These are phyloP conservation scores for Psidium guajava DNA, from an alignment of 345 rosid genomes.

Conservation along the genomic window DNA sequence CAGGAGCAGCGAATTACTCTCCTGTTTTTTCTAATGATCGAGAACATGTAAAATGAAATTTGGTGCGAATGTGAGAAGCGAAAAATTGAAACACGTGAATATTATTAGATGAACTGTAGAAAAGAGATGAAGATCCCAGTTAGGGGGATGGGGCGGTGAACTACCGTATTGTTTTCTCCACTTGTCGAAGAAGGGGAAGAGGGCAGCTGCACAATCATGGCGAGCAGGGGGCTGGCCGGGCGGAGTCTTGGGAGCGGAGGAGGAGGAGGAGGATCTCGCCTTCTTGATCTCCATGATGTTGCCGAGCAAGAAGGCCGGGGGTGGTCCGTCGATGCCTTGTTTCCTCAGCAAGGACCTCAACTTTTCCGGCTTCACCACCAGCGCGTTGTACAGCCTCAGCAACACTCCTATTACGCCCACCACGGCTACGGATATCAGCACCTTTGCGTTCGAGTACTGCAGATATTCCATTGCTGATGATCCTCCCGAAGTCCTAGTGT, in stretches of 20 bases:
- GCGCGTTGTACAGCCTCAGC: conserved; percentile 5
- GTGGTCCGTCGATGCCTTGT: conserved; percentile 35
- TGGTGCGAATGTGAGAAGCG: neutral
- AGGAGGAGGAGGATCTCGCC: neutral
- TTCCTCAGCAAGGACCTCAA: conserved; percentile 16
- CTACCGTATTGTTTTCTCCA: conserved; percentile 32
- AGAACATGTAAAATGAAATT: neutral
- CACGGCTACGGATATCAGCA: neutral
- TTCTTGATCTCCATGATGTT: conserved; percentile 29
- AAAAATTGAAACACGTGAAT: neutral
- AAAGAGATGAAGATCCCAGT: neutral
- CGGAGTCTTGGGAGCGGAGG: neutral
- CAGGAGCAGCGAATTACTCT: neutral
- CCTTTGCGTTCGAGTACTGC: neutral
- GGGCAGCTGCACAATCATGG: conserved; percentile 19
- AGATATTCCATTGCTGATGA: neutral
- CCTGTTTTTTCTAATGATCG: neutral
- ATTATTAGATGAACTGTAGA: neutral
- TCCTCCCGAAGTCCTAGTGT: neutral
- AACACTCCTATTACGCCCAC: conserved; percentile 5
- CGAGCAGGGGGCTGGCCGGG: neutral
- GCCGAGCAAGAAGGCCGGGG: conserved; percentile 23
- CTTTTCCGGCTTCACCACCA: conserved; percentile 21
- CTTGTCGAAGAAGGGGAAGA: conserved; percentile 21
- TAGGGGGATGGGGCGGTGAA: neutral